These are phyloP conservation scores for Tricholoma flavovirens DNA, from an alignment of 768 basidiomycete genomes.

Conservation along the genomic window DNA sequence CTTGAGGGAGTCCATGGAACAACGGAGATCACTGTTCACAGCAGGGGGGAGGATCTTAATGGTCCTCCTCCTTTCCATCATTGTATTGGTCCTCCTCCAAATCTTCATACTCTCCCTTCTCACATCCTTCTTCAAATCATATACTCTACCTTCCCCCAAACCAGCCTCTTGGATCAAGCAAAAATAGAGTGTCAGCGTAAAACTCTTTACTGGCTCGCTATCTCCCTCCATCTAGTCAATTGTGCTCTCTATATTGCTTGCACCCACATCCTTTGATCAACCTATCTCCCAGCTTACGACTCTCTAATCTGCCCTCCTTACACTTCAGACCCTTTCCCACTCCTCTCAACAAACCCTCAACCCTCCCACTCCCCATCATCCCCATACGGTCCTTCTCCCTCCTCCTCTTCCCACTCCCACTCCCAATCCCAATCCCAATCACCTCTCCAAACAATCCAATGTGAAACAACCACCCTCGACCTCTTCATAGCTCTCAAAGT, in stretches of 20 bases:
- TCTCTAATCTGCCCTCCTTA: conserved; percentile 62
- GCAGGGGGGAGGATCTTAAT: too few relatives aligned
- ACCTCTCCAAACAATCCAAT: conserved; percentile 45
- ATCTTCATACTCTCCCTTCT: conserved; percentile 40
- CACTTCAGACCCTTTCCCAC: conserved; percentile 74
- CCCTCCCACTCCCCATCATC: conserved; percentile 20
- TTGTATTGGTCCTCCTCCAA: conserved; percentile 5
- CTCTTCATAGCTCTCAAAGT: conserved; percentile 76
- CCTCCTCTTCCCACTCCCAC: conserved; percentile 8
- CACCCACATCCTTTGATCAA: conserved; percentile 77
- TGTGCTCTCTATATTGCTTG: conserved; percentile 65
- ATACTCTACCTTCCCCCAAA: conserved; percentile 54
- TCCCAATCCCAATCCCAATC: too few relatives aligned
- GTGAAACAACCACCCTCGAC: conserved; percentile 73
- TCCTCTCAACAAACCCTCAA: conserved; percentile 16
- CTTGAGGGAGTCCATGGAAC: too few relatives aligned
- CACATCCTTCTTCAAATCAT: conserved; percentile 69
- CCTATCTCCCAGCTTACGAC: conserved; percentile 63
- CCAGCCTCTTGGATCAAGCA: neutral
- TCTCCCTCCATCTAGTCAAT: conserved; percentile 58
- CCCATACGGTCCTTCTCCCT: conserved; percentile 9
- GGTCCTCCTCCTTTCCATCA: conserved; percentile 21
- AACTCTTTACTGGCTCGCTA: conserved; percentile 47
- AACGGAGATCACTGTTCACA: too few relatives aligned
- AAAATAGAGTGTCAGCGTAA: conserved; percentile 47